phyloP scores from a whole-genome alignment of 306 rosid species.

The Prunus salicina region DNA sequence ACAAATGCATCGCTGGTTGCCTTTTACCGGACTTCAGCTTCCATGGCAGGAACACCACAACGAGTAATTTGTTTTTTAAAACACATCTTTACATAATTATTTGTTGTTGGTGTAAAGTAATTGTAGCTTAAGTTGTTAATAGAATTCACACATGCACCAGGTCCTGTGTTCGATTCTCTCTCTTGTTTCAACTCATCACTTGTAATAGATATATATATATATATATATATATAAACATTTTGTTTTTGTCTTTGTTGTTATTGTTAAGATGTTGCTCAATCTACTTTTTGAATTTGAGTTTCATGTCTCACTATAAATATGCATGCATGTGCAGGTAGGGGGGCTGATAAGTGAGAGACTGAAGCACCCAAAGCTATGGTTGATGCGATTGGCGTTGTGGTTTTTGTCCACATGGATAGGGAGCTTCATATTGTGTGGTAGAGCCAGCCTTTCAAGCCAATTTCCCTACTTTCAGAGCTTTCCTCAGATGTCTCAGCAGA shows the following conservation, averaged over 20 bases:
- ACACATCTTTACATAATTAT: background rate
- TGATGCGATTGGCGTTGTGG: constrained; percentile 41
- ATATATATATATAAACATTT: no score
- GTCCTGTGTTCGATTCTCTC: background rate
- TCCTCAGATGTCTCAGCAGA: constrained; percentile 22
- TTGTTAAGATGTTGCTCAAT: background rate
- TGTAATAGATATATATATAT: no score
- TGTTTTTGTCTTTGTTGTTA: background rate
- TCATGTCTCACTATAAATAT: background rate
- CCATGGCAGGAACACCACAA: constrained; percentile 55
- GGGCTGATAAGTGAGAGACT: constrained; percentile 40
- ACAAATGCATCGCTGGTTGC: constrained; percentile 17
- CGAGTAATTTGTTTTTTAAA: constrained; percentile 32
- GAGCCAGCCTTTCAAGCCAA: constrained; percentile 18
- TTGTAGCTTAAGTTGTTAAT: background rate
- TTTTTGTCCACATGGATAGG: constrained; percentile 63
- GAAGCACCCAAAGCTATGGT: constrained; percentile 50
- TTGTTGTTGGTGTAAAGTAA: background rate
- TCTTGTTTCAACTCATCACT: background rate
- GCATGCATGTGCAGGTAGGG: constrained; percentile 45
- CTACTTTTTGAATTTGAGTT: no score
- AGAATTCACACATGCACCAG: background rate
- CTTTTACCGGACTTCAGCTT: constrained; percentile 55
- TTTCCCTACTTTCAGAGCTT: constrained; percentile 53
- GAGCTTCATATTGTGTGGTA: constrained; percentile 49